Evolutionary conservation across 2,329 filamentous ascomycete species (phyloP), one percentile per base, ranked within the genome.

Genomic region (Gliomastix tumulicola): DNA sequence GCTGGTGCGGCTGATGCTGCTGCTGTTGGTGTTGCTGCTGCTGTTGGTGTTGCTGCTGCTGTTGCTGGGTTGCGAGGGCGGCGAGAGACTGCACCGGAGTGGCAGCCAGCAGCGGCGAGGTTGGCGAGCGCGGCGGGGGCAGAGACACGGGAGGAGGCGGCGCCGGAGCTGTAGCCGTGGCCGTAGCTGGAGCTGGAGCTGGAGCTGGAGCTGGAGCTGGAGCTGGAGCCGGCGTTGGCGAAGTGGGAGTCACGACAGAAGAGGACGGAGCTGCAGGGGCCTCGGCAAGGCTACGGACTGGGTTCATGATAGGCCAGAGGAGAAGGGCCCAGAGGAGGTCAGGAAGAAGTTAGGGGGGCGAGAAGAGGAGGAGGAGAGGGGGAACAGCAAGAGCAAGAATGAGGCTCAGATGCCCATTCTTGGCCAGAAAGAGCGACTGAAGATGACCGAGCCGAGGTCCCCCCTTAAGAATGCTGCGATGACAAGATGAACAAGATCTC

Each of bases 221-320:
- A 30, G 18, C 36, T 10, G 50, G 35, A 41, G 40, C 35, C 32
- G 44, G 27, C 16, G 37, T 30, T 18, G 34, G 38, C 5, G 34
- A 33, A 9, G 34, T 43, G 36, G 50, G 41, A 41, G 44, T 40
- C 23, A 48, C 45, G 30, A 50, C 41, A 21, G 52, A 52, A 34
- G 49, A 39, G 34, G 47, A 48, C 30, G 46, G 45, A 46, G 42
- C 49, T 42, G 43, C 46, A 30, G 50, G 50, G 13, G 50, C 50
- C 40, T 62, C 59, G 38, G 51, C 49, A 44, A 65, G 49, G 46
- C 51, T 61, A 31, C 60, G 60, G 37, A 56, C 51, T 47, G 60
- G 54, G 49, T 63, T 62, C 62, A 65, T 65, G 44, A 42, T 16
- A 28, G 25, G 25, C 25, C 13, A 28, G 13, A 16, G 25, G 17